These are phyloP conservation scores for Gossypium arboreum DNA, from an alignment of 345 rosid genomes.

Conservation along the genomic window DNA sequence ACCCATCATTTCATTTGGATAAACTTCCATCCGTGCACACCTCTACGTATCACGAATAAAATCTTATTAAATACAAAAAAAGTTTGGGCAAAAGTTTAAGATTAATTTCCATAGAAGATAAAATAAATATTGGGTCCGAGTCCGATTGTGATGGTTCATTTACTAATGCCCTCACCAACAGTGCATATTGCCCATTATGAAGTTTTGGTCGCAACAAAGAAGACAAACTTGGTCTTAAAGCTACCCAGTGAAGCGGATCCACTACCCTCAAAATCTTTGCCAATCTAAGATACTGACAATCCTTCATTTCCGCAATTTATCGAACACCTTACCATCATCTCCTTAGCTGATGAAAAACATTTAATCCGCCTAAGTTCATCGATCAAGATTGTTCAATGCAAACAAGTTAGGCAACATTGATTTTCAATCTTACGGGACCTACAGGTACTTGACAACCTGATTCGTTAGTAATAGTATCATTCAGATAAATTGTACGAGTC, in stretches of 20 bases:
- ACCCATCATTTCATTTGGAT: not conserved
- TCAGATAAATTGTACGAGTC: not conserved
- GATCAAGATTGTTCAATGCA: not conserved
- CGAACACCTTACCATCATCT: not conserved
- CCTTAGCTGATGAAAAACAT: not conserved
- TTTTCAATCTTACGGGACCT: not conserved
- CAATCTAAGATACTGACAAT: not conserved
- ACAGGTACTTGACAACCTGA: not conserved
- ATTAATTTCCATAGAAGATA: not conserved
- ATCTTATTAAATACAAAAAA: conserved; percentile 8
- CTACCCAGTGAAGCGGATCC: not conserved
- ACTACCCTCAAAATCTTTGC: not conserved
- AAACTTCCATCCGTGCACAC: not conserved
- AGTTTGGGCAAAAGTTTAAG: not conserved
- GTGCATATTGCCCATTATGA: not conserved
- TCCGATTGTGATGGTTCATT: conserved; percentile 17
- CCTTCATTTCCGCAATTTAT: not conserved
- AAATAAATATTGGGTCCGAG: not conserved
- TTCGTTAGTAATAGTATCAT: not conserved
- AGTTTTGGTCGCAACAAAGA: conserved; percentile 11
- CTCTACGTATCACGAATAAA: not conserved
- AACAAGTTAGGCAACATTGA: not conserved
- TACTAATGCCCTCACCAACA: conserved; percentile 9
- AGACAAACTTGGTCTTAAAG: conserved; percentile 11
- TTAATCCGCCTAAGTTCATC: not conserved